Evolutionary conservation across 2,329 filamentous ascomycete species (phyloP), one percentile per base, ranked within the genome.

Genomic region (Lachnellula arida): DNA sequence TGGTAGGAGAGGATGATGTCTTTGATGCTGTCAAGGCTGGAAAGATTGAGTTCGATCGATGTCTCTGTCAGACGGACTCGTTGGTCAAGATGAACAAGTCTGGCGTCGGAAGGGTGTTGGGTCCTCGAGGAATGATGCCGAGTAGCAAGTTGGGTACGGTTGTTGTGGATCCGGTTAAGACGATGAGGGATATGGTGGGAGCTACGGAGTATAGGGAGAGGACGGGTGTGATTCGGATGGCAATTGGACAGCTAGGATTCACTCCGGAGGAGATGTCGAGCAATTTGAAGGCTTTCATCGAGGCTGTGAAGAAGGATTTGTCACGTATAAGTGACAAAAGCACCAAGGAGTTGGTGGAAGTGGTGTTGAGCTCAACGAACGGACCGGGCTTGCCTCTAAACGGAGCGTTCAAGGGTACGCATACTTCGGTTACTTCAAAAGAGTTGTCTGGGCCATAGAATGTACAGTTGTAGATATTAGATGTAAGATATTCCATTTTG

Each of bases 41-140:
- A 43, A 82, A 85, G 40, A 87, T 97, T 61, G 82, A 90, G 25
- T 99, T 97, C 71, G 94, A 97, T 71, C 81, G 89, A 54, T 88
- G 91, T 60, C 84, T 99, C 65, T 96, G 91, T 74, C 92, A 97
- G 72, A 79, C 81, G 50, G 84, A 89, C 65, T 91, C 86, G 64
- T 78, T 94, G 64, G 80, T 81, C 51, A 91, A 88, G 55, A 76
- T 99, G 67, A 88, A 87, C 70, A 92, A 94, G 76, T 87, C 91
- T 37, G 84, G 82, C 0, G 72, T 99, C 60, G 93, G 88, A 61
- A 82, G 87, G 62, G 81, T 96, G 44, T 78, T 99, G 19, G 94
- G 94, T 67, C 94, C 95, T 46, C 86, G 84, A 73, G 92, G 92
- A 2, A 74, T 99, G 68, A 97, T 99, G 94, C 94, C 94, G 5